Conservation (phyloP, 768 basidiomycete genomes). For the Mycena galericulata region DNA sequence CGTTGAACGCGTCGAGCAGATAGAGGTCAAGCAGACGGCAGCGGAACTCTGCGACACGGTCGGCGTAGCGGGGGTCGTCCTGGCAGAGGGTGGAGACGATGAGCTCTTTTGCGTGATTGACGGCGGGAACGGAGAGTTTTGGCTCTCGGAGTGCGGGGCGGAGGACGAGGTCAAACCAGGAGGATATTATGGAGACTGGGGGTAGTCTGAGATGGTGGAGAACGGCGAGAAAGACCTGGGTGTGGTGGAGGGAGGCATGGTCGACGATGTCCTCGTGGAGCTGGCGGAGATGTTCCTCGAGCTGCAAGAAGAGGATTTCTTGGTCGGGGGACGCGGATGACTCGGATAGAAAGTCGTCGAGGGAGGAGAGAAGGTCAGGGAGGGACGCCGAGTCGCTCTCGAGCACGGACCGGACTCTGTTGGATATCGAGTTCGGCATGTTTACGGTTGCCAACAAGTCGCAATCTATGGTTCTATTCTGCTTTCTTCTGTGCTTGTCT, state of each 20-base stretch:
- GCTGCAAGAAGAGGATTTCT: conserved; percentile 55
- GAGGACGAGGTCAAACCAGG: conserved; percentile 86
- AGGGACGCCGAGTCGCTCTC: conserved; percentile 66
- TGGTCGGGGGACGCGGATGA: conserved; percentile 61
- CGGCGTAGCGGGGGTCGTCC: conserved; percentile 55
- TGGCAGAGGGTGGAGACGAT: conserved; percentile 71
- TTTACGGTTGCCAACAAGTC: no score
- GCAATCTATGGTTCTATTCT: no score
- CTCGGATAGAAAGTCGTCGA: conserved; percentile 69
- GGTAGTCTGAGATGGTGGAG: conserved; percentile 72
- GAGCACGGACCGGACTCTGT: conserved; percentile 69
- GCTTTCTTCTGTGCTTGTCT: no score
- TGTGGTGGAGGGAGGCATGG: conserved; percentile 70
- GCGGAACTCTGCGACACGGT: conserved; percentile 73
- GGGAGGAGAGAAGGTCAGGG: conserved; percentile 58
- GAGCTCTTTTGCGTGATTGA: conserved; percentile 78
- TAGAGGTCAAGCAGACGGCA: conserved; percentile 79
- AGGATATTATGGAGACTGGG: conserved; percentile 74
- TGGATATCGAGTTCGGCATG: conserved; percentile 45
- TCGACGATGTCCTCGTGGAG: conserved; percentile 74
- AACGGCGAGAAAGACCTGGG: conserved; percentile 74
- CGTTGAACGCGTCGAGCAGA: conserved; percentile 81
- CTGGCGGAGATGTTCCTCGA: conserved; percentile 76
- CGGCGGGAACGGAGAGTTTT: conserved; percentile 66
- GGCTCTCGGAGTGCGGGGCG: conserved; percentile 84